A percentile compares a stretch with the other conserved stretches of the same genome.
phyloP scores from a whole-genome alignment of 192 early-diverging fungal genomes.

The Lobosporangium transversale region DNA sequence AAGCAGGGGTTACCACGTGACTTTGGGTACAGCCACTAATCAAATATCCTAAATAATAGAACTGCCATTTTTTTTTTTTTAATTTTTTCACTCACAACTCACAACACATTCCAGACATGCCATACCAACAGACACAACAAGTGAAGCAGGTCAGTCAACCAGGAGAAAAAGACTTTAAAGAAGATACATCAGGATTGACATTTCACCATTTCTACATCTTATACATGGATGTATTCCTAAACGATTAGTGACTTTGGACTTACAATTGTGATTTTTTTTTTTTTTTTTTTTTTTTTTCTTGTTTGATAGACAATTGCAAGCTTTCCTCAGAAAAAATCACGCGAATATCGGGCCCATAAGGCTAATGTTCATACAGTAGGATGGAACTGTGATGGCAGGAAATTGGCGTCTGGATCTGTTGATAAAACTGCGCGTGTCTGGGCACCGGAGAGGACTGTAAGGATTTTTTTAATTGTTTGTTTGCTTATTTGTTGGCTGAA shows the following conservation, averaged over 20 bases:
- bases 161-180: background rate
- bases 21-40: too few relatives aligned
- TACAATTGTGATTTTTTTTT: too few relatives aligned
- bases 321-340: constrained; percentile 55
- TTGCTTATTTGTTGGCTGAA: background rate
- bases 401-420: constrained; percentile 76
- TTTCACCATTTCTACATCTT: too few relatives aligned
- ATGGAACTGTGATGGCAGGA: constrained; percentile 77
- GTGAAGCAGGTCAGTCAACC: constrained; percentile 32
- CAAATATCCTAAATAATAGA: background rate
- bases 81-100: background rate
- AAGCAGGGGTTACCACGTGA: too few relatives aligned
- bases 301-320: constrained; percentile 49
- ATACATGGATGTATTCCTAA: too few relatives aligned
- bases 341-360: constrained; percentile 64
- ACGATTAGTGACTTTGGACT: too few relatives aligned
- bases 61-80: background rate
- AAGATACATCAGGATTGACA: too few relatives aligned
- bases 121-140: constrained; percentile 29
- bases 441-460: constrained; percentile 68
- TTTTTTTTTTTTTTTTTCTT: background rate
- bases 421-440: constrained; percentile 81
- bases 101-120: constrained; percentile 9
- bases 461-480: background rate
- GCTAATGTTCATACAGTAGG: constrained; percentile 76